Evolutionary conservation across 1,139 yeast species (phyloP).

Genomic region (Protomyces lactucae-debilis): DNA sequence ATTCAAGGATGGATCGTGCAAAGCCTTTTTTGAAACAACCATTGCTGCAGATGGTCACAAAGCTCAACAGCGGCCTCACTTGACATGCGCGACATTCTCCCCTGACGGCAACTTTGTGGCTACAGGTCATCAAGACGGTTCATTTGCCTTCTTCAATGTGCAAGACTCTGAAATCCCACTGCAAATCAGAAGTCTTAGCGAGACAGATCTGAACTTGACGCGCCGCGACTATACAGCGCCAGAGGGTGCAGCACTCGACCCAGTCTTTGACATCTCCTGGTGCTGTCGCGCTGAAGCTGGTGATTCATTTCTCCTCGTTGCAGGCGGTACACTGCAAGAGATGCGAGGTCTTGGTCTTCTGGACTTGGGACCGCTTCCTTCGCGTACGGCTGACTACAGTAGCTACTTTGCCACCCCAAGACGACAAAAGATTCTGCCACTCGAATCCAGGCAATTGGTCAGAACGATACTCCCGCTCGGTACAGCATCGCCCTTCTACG

Average conservation of each 20-base stretch:
- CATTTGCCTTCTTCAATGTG: constrained; percentile 89
- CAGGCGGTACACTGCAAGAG: constrained; percentile 58
- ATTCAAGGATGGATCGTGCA: constrained; percentile 54
- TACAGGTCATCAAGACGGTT: constrained; percentile 74
- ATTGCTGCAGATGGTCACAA: constrained; percentile 59
- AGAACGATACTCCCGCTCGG: constrained; percentile 52
- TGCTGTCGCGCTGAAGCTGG: constrained; percentile 66
- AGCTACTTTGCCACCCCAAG: constrained; percentile 66
- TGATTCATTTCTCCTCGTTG: constrained; percentile 63
- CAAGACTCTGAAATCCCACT: constrained; percentile 61
- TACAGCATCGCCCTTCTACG: constrained; percentile 55
- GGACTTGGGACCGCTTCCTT: constrained; percentile 77
- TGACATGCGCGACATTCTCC: constrained; percentile 70
- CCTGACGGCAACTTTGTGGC: constrained; percentile 87
- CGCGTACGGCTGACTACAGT: constrained; percentile 73
- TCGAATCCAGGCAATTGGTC: constrained; percentile 46
- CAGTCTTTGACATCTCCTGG: constrained; percentile 55
- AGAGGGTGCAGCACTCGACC: constrained; percentile 36
- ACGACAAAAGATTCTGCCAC: constrained; percentile 52
- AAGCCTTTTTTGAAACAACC: constrained; percentile 54
- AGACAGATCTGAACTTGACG: constrained; percentile 59
- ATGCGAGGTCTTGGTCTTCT: constrained; percentile 56
- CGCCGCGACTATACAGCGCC: constrained; percentile 27
- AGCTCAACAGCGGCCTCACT: constrained; percentile 46
- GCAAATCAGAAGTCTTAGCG: constrained; percentile 68